phyloP scores from a whole-genome alignment of 106 monocot species.

The Gastrodia elata region DNA sequence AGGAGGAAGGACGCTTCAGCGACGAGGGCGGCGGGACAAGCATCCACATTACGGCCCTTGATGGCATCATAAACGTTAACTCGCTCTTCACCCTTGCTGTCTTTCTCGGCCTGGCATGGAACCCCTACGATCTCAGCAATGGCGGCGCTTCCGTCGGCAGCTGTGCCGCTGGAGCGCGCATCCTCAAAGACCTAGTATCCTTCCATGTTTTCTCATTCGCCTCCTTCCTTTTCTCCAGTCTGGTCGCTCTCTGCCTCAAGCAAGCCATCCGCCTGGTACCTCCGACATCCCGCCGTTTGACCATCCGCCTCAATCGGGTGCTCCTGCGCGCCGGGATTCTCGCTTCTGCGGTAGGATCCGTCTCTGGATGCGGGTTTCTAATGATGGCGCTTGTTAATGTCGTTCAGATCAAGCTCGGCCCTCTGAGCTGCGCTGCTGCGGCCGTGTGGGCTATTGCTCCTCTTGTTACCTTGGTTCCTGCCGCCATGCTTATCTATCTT shows the following conservation, averaged over 20 bases:
- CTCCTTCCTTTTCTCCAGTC: slow-evolving; percentile 83
- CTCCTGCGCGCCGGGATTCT: slow-evolving; percentile 49
- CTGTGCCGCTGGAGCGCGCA: slow-evolving; percentile 28
- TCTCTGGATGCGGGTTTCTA: slow-evolving; percentile 57
- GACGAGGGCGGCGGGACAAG: slow-evolving; percentile 27
- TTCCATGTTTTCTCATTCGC: slow-evolving; percentile 82
- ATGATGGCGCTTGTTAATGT: slow-evolving; percentile 71
- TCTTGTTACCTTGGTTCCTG: slow-evolving; percentile 50
- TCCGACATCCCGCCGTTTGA: not conserved
- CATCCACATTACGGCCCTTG: slow-evolving; percentile 81
- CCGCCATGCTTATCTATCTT: slow-evolving; percentile 58
- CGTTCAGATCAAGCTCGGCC: slow-evolving; percentile 68
- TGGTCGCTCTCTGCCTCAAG: slow-evolving; percentile 82
- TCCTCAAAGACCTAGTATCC: slow-evolving; percentile 42
- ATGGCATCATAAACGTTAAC: slow-evolving; percentile 89
- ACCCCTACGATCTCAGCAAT: slow-evolving; percentile 31
- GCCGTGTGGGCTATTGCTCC: slow-evolving; percentile 37
- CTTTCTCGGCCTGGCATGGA: slow-evolving; percentile 77
- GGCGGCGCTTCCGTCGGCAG: slow-evolving; percentile 2
- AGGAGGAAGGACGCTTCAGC: not conserved
- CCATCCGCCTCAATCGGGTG: slow-evolving; percentile 28
- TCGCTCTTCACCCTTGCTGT: slow-evolving; percentile 86
- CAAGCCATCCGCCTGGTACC: slow-evolving; percentile 49
- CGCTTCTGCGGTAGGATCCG: slow-evolving; percentile 42
- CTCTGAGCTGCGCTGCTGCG: slow-evolving; percentile 42